Evolutionary conservation across 805 yeast species (phyloP), one percentile per base, ranked within the genome.

Genomic region (Candida schatavii): DNA sequence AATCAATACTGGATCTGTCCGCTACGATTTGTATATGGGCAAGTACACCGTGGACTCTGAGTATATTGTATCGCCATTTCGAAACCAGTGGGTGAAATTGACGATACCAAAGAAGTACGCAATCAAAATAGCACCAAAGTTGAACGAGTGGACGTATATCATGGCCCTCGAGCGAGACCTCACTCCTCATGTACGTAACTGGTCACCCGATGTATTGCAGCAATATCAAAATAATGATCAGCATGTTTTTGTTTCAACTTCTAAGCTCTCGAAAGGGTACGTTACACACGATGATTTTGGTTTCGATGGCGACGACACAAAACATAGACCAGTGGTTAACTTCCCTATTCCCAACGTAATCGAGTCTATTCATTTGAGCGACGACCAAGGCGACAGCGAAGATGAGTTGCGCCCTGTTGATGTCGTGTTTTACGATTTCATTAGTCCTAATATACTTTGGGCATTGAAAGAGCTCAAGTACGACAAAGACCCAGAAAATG

Each of bases 251-350:
- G 7, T 11, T 11, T 7, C 11, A 7, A 23, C 10, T 11, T 23
- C 27, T 23, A 21, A 20, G 7, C 54, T 73, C 11, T 54, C 80
- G 1, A 78, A 77, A 46, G 99, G 99, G 0, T 86, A 85, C 51
- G 81, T 80, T 0, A 91, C 99, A 0, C 52, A 62, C 35, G 99
- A 93, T 57, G 98, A 91, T 54, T 72, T 75, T 51, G 99, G 97
- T 0, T 62, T 70, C 48, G 80, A 81, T 47, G 99, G 99, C 18
- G 99, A 93, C 57, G 98, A 70, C 49, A 86, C 68, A 74, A 88
- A 29, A 51, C 80, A 43, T 90, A 85, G 64, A 44, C 75, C 86
- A 1, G 75, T 84, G 36, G 66, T 68, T 0, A 66, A 73, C 43
- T 83, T 75, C 58, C 75, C 72, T 5, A 70, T 88, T 3, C 97